Percentiles rank a stretch among this genome's conserved stretches.
phyloP scores from a whole-genome alignment of 768 basidiomycete genomes.

The Daedaleopsis nitida region DNA sequence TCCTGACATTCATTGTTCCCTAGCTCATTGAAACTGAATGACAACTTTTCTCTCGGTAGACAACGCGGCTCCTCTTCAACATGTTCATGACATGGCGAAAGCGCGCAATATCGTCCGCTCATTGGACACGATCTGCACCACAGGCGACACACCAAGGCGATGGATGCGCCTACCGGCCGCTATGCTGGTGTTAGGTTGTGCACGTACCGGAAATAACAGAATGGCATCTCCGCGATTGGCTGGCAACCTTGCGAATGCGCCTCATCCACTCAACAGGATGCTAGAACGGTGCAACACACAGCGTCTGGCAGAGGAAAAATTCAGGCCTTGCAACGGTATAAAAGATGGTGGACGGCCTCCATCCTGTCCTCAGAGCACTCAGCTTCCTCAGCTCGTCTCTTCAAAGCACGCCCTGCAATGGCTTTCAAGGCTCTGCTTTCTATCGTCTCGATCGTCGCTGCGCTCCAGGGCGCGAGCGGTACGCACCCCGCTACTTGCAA shows the following conservation, averaged over 20 bases:
- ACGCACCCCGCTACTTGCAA: not conserved
- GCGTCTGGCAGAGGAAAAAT: not conserved
- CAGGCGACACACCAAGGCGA: not conserved
- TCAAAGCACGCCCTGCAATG: conserved; percentile 15
- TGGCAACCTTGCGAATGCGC: not conserved
- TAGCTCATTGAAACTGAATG: no score
- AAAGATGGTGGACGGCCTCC: not conserved
- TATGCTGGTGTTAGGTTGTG: not conserved
- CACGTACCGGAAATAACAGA: not conserved
- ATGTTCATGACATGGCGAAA: not conserved
- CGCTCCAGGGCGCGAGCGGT: conserved; percentile 15
- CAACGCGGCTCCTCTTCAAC: not conserved
- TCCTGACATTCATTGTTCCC: no score
- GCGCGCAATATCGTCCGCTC: not conserved
- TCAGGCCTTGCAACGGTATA: not conserved
- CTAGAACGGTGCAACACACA: not conserved
- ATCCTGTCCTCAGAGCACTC: not conserved
- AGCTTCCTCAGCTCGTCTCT: not conserved
- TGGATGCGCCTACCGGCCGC: not conserved
- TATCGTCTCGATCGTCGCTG: conserved; percentile 15
- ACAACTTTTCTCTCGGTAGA: no score
- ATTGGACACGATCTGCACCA: not conserved
- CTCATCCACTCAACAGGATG: not conserved
- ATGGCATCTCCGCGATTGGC: not conserved
- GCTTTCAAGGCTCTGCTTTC: conserved; percentile 14